phyloP scores from a whole-genome alignment of 208 protist genomes.

The Blastocrithidia nonstop region DNA sequence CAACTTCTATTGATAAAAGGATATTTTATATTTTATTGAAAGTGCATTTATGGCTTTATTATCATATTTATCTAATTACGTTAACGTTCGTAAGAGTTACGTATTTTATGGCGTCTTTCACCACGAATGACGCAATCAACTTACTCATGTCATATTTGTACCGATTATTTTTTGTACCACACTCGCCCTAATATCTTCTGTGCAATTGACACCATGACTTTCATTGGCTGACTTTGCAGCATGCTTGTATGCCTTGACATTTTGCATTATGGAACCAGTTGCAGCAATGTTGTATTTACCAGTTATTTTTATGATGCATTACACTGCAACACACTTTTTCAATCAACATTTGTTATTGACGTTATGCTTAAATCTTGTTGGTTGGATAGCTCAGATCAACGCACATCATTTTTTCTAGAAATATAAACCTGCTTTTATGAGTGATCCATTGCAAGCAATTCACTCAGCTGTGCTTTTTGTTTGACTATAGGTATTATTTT shows the following conservation, averaged over 20 bases:
- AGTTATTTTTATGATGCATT: conserved; percentile 22
- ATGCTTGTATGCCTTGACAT: conserved; percentile 26
- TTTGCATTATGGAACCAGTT: conserved; percentile 43
- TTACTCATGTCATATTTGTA: conserved; percentile 64
- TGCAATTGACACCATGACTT: conserved; percentile 14
- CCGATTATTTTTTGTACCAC: conserved; percentile 53
- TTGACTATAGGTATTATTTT: conserved; percentile 64
- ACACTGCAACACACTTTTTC: conserved; percentile 12
- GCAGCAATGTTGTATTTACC: conserved; percentile 33
- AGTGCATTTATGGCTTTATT: conserved; percentile 6
- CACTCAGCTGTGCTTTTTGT: conserved; percentile 51
- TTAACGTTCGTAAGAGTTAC: conserved; percentile 42
- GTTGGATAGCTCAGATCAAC: conserved; percentile 45
- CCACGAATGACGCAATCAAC: conserved; percentile 36
- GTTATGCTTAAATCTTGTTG: conserved; percentile 20
- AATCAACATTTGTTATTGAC: conserved; percentile 9
- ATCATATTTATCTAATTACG: conserved; percentile 32
- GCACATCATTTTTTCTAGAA: conserved; percentile 32
- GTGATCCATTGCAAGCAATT: conserved; percentile 57
- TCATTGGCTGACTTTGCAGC: conserved; percentile 28
- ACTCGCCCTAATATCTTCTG: conserved; percentile 20
- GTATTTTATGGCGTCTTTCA: conserved; percentile 65
- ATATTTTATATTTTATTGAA: not conserved
- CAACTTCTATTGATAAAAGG: no score
- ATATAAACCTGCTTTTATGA: conserved; percentile 50